phyloP scores from a whole-genome alignment of 805 yeast genomes.

The Zygoascus bituminiphila region DNA sequence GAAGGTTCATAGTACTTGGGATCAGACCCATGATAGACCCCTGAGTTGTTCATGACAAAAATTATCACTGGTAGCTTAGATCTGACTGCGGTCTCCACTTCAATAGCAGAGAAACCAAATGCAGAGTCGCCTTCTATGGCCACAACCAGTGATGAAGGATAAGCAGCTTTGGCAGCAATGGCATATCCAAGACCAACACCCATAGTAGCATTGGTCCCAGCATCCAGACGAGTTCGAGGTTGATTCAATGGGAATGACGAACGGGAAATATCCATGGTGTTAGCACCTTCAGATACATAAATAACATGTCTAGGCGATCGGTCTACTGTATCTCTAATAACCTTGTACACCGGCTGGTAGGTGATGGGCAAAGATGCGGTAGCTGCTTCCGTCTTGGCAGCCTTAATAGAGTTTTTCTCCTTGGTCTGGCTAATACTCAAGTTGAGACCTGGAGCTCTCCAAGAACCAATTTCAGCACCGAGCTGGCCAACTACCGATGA shows the following conservation, averaged over 20 bases:
- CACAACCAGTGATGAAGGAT: slow-evolving; percentile 39
- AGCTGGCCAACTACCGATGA: slow-evolving; percentile 35
- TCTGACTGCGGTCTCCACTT: slow-evolving; percentile 61
- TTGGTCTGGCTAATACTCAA: slow-evolving; percentile 19
- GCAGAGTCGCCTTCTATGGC: slow-evolving; percentile 73
- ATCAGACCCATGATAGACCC: slow-evolving; percentile 59
- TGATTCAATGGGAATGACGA: slow-evolving; percentile 45
- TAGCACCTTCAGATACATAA: slow-evolving; percentile 63
- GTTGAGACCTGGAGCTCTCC: slow-evolving; percentile 31
- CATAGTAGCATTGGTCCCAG: slow-evolving; percentile 74
- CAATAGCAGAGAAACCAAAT: slow-evolving; percentile 67
- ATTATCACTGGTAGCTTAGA: slow-evolving; percentile 45
- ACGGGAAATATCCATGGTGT: slow-evolving; percentile 66
- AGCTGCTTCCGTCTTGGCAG: slow-evolving; percentile 30
- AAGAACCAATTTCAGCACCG: slow-evolving; percentile 24
- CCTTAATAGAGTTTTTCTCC: slow-evolving; percentile 27
- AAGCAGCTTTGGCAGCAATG: slow-evolving; percentile 47
- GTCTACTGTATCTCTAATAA: slow-evolving; percentile 35
- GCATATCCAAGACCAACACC: slow-evolving; percentile 69
- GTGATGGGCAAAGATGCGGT: slow-evolving; percentile 26
- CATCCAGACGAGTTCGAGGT: slow-evolving; percentile 54
- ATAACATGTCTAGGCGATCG: slow-evolving; percentile 19
- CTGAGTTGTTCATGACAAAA: slow-evolving; percentile 65
- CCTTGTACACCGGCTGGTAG: slow-evolving; percentile 48
- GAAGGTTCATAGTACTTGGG: slow-evolving; percentile 24